A percentile compares a stretch with the other conserved stretches of the same genome.
Evolutionary conservation across 371 early-diverging fungal genomes (phyloP).

Genomic region (Mortierella sp.): DNA sequence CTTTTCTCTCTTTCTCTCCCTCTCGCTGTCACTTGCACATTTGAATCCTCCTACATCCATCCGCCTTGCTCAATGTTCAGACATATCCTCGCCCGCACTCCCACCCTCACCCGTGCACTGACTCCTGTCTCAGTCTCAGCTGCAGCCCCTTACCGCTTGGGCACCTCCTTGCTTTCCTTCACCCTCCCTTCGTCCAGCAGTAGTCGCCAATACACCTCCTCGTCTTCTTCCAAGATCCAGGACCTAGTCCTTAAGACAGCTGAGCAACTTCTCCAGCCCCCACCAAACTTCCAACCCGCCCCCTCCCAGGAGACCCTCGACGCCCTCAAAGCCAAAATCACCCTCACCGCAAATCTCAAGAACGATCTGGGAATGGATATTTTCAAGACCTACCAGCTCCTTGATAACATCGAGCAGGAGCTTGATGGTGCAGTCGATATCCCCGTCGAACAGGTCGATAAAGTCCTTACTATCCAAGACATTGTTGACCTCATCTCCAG

Average conservation of each 20-base stretch:
- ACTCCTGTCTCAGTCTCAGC: background rate
- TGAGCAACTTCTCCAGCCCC: constrained; percentile 22
- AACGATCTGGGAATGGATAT: constrained; percentile 35
- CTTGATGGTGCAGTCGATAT: constrained; percentile 21
- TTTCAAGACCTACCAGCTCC: constrained; percentile 41
- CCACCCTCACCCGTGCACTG: constrained; percentile 8
- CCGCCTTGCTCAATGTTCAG: background rate
- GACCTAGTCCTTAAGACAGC: constrained; percentile 27
- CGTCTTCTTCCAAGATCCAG: constrained; percentile 11
- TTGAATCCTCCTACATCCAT: background rate
- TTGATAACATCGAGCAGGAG: constrained; percentile 29
- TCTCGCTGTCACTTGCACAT: background rate
- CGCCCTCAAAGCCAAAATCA: constrained; percentile 12
- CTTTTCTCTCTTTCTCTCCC: background rate
- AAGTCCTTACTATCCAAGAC: constrained; percentile 34
- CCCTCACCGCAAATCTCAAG: constrained; percentile 18
- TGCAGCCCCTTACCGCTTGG: background rate
- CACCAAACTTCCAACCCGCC: constrained; percentile 12
- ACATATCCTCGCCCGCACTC: background rate
- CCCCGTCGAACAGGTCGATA: constrained; percentile 30
- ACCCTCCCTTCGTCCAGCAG: background rate
- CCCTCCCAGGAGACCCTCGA: background rate
- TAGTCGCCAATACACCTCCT: constrained; percentile 1
- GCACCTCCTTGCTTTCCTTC: background rate
- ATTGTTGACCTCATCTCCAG: constrained; percentile 22